phyloP scores from a whole-genome alignment of 306 rosid genomes.

The Abrus precatorius region DNA sequence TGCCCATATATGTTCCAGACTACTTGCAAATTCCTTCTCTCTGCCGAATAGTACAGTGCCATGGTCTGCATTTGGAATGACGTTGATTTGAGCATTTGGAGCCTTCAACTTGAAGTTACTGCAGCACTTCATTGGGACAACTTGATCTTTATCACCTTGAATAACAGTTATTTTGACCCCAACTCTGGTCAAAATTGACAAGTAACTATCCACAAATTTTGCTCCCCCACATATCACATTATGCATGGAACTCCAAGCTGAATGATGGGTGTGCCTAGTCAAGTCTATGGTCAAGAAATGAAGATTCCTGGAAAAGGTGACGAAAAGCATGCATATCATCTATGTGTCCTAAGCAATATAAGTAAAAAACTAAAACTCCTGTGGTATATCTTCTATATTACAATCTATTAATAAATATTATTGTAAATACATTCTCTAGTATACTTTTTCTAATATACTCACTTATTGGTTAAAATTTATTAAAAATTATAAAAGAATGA shows the following conservation, averaged over 20 bases:
- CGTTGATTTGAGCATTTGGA: conserved; percentile 62
- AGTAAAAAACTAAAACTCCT: conserved; percentile 27
- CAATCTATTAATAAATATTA: too few species aligned
- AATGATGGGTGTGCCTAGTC: conserved; percentile 86
- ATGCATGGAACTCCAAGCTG: conserved; percentile 93
- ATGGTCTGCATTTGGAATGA: conserved; percentile 68
- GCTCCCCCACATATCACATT: conserved; percentile 88
- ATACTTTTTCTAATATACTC: too few species aligned
- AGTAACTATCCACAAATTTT: conserved; percentile 59
- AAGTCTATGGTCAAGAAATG: conserved; percentile 61
- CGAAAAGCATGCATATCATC: background rate
- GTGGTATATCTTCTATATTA: background rate
- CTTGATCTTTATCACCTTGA: conserved; percentile 73
- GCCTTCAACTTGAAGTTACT: conserved; percentile 58
- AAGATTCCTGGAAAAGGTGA: conserved; percentile 56
- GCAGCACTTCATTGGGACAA: conserved; percentile 68
- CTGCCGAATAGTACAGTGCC: conserved; percentile 66
- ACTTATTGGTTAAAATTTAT: too few species aligned
- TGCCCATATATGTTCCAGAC: conserved; percentile 61
- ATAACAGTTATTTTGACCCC: conserved; percentile 63
- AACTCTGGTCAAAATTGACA: conserved; percentile 56
- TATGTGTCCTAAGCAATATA: background rate
- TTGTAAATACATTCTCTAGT: too few species aligned
- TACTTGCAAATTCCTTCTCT: conserved; percentile 60
- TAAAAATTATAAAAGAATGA: too few species aligned